A percentile compares a stretch with the other conserved stretches of the same genome.
phyloP scores from a whole-genome alignment of 1,284 basidiomycete genomes.

The Xerocomus cyaneibrunnescens region DNA sequence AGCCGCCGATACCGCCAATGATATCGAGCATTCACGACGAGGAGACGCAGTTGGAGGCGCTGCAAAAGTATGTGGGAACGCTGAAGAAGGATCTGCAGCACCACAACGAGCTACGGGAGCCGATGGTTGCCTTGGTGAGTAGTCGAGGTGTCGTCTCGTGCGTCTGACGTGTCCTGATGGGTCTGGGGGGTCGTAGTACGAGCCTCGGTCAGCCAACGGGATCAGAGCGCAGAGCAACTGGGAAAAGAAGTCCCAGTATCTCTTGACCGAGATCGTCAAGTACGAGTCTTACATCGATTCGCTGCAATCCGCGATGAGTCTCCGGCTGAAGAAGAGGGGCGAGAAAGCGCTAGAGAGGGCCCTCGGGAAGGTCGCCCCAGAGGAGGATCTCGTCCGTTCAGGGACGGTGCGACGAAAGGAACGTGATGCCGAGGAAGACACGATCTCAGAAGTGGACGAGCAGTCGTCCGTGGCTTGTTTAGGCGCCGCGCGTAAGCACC shows the following conservation, averaged over 20 bases:
- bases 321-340: slow-evolving; percentile 82
- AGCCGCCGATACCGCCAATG: slow-evolving; percentile 79
- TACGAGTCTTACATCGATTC: slow-evolving; percentile 96
- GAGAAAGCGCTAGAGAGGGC: slow-evolving; percentile 84
- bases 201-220: slow-evolving; percentile 71
- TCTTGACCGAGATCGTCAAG: slow-evolving; percentile 91
- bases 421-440: slow-evolving; percentile 45
- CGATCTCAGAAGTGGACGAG: slow-evolving; percentile 34
- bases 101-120: slow-evolving; percentile 83
- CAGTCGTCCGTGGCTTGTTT: slow-evolving; percentile 5
- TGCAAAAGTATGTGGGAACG: slow-evolving; percentile 75
- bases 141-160: too few species aligned
- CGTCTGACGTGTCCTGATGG: too few species aligned
- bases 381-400: slow-evolving; percentile 41
- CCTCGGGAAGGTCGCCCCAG: slow-evolving; percentile 45
- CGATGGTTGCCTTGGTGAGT: slow-evolving; percentile 81
- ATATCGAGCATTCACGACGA: slow-evolving; percentile 88
- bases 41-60: slow-evolving; percentile 85
- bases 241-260: slow-evolving; percentile 87
- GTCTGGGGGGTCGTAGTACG: slow-evolving; percentile 59
- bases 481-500: slow-evolving; percentile 36
- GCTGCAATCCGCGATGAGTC: slow-evolving; percentile 74
- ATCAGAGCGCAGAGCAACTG: slow-evolving; percentile 85
- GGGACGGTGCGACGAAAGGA: slow-evolving; percentile 49
- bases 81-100: slow-evolving; percentile 78